Conservation (phyloP, 2,329 filamentous ascomycete genomes). For the Apiospora hydei region DNA sequence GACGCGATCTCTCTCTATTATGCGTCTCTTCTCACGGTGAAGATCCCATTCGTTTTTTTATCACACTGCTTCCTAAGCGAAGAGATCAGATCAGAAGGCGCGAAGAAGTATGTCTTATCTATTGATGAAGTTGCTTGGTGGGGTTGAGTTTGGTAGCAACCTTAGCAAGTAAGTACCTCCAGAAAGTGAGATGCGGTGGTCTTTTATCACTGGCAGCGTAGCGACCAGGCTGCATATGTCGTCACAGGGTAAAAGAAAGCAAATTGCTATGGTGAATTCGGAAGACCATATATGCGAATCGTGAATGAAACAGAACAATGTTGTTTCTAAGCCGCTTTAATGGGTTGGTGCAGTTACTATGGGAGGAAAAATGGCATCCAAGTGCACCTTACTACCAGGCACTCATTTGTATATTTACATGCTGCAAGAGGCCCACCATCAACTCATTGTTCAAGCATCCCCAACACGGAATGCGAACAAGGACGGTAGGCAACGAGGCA, state of each 20-base stretch:
- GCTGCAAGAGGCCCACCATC: neutral
- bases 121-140: neutral
- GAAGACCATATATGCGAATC: neutral
- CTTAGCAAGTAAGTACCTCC: neutral
- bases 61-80: neutral
- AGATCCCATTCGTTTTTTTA: neutral
- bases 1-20: neutral
- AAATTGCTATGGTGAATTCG: neutral
- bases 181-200: neutral
- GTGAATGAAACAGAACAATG: neutral
- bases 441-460: neutral
- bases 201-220: neutral
- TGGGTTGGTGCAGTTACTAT: neutral
- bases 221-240: neutral
- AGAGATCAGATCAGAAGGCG: neutral
- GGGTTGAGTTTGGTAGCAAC: neutral
- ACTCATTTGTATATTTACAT: neutral
- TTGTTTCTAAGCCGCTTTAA: neutral
- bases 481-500: neutral
- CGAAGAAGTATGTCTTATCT: neutral
- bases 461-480: neutral
- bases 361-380: neutral
- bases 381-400: neutral
- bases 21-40: neutral
- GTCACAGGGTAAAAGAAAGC: neutral